Base-by-base conservation (phyloP, 805 yeast genomes). In the Candida khao-thaluensis region DNA sequence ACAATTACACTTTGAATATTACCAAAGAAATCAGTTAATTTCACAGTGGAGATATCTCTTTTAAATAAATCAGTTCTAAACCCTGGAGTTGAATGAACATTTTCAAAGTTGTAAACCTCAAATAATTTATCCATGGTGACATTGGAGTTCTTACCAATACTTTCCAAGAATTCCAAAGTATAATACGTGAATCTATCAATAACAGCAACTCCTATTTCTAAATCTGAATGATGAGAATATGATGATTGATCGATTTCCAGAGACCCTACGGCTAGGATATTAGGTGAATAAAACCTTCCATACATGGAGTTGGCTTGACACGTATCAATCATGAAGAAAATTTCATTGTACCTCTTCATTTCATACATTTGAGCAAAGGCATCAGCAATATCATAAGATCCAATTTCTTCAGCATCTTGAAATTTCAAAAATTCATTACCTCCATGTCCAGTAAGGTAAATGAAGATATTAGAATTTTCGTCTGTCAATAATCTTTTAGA, bases 281-380 rank as follows among this genome's bases (percentile, higher is more conserved):
- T 89, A 23, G 99, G 98, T 7, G 96, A 84, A 58, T 88, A 89
- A 56, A 91, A 81, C 54, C 84, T 78, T 41, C 95, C 82, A 64
- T 85, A 93, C 99, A 93, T 91, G 11, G 99, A 88, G 63, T 91
- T 93, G 17, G 99, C 99, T 69, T 93, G 99, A 57, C 99, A 93
- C 0, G 99, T 93, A 61, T 93, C 99, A 48, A 93, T 85, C 98
- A 93, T 93, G 64, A 93, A 93, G 56, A 93, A 80, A 23, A 93
- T 85, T 67, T 93, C 98, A 52, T 90, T 89, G 68, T 93, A 93
- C 40, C 99, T 74, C 51, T 85, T 85, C 76, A 90, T 90, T 59
- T 91, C 96, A 66, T 87, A 79, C 99, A 93, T 93, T 59, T 93
- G 97, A 37, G 79, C 95, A 65, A 93, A 87, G 2, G 98, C 98